Evolutionary conservation across 495 filamentous ascomycete genomes (phyloP).

Genomic region (Xylaria telfairii): DNA sequence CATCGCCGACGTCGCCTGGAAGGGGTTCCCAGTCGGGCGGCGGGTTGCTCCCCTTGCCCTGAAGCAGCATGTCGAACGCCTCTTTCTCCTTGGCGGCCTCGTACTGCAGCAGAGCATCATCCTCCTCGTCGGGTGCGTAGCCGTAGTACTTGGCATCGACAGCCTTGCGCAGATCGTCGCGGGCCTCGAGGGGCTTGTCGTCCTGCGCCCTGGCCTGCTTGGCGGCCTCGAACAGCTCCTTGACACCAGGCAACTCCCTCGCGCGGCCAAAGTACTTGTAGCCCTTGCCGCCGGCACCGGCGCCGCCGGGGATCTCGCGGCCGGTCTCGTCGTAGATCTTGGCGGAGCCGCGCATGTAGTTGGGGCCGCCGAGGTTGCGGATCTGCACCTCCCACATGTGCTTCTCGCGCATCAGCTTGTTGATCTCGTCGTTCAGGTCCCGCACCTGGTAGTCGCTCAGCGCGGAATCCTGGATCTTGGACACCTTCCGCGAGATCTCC

Average conservation of each 20-base stretch:
- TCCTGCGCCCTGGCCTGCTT: conserved; percentile 62
- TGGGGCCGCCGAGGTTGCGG: conserved; percentile 89
- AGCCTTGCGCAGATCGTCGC: conserved; percentile 74
- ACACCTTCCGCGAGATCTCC: conserved; percentile 94
- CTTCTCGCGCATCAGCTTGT: conserved; percentile 98
- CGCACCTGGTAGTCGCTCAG: conserved; percentile 96
- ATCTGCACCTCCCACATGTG: conserved; percentile 99
- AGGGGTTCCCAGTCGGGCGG: conserved; percentile 79
- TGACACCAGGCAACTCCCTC: conserved; percentile 89
- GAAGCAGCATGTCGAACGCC: conserved; percentile 67
- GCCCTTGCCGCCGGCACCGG: conserved; percentile 63
- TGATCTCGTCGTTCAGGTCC: conserved; percentile 98
- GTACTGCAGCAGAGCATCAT: conserved; percentile 81
- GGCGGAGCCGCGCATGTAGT: conserved; percentile 93
- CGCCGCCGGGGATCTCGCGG: conserved; percentile 82
- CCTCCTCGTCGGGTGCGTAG: conserved; percentile 93
- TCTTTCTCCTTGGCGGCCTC: conserved; percentile 84
- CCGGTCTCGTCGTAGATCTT: conserved; percentile 92
- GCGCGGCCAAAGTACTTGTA: conserved; percentile 94
- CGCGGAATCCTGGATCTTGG: conserved; percentile 87
- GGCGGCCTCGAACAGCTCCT: conserved; percentile 91
- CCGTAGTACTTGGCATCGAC: conserved; percentile 97
- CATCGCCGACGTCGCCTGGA: conserved; percentile 86
- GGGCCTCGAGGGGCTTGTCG: conserved; percentile 64
- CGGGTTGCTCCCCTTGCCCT: conserved; percentile 54